Base-by-base conservation (phyloP, 75 land plant species). In the Gnetum montanum region DNA sequence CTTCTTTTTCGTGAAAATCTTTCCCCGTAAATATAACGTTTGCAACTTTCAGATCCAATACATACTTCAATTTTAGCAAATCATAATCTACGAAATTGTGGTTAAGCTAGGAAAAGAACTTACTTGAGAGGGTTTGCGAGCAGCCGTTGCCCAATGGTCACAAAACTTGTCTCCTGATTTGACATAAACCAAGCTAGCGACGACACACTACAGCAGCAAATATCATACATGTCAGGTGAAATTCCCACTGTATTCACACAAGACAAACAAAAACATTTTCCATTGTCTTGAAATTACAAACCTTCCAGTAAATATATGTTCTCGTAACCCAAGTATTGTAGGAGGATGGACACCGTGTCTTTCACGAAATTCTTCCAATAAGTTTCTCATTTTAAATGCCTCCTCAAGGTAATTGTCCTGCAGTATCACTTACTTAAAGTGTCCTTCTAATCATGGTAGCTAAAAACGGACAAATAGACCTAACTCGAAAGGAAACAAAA, bases 241-340 rank as follows among this genome's bases (percentile, higher is more conserved):
- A n/a, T n/a, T n/a, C n/a, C n/a, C n/a, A n/a, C n/a, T n/a, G n/a
- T n/a, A n/a, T n/a, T n/a, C n/a, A n/a, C n/a, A n/a, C n/a, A n/a
- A n/a, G n/a, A n/a, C n/a, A n/a, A n/a, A n/a, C n/a, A n/a, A n/a
- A n/a, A n/a, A n/a, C n/a, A n/a, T n/a, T n/a, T n/a, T n/a, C n/a
- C n/a, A n/a, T 3, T 12, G 23, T 5, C 23, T 34, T 16, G 20
- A 8, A n/a, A 20, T 61, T 19, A 41, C 49, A 1, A 29, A 90
- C 98, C 98, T 94, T 73, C 98, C 98, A 44, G 96, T 94, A 68
- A 94, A 94, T 57, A 89, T 85, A 61, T 94, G 96, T 60, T 94
- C 98, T 47, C 98, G 70, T 11, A 94, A 68, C 36, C 98, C 96
- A 59, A 94, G 89, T 43, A 94, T 86, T 4, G 91, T 58, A 1